Percentiles rank a stretch among this genome's conserved stretches.
Evolutionary conservation across 1,139 yeast genomes (phyloP).

Genomic region (Yamadazyma spencermartinsiae): DNA sequence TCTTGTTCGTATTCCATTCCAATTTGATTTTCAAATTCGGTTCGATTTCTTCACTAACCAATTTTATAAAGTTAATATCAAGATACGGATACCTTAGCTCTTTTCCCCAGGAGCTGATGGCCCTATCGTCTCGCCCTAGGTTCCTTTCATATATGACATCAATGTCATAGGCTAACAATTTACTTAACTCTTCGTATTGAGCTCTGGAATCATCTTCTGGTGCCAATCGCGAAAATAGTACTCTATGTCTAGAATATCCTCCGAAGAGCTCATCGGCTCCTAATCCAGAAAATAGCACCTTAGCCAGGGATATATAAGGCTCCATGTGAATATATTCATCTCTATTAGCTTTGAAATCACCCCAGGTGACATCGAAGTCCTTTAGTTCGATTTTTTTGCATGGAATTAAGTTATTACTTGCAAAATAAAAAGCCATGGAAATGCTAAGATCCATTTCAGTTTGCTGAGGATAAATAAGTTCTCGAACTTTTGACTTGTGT

Average conservation of each 20-base stretch:
- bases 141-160: slow-evolving; percentile 74
- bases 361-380: slow-evolving; percentile 19
- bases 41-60: slow-evolving; percentile 49
- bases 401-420: slow-evolving; percentile 53
- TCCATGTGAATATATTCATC: slow-evolving; percentile 8
- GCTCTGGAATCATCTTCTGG: slow-evolving; percentile 20
- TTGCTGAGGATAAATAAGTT: slow-evolving; percentile 75
- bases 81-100: slow-evolving; percentile 89
- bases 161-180: slow-evolving; percentile 70
- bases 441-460: slow-evolving; percentile 96
- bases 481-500: slow-evolving; percentile 53
- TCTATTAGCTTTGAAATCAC: slow-evolving; percentile 21
- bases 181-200: slow-evolving; percentile 24
- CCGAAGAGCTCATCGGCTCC: slow-evolving; percentile 97
- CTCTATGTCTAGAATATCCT: slow-evolving; percentile 81
- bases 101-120: slow-evolving; percentile 81
- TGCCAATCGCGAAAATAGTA: slow-evolving; percentile 38
- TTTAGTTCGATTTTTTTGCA: slow-evolving; percentile 15
- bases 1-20: slow-evolving; percentile 34
- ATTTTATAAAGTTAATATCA: slow-evolving; percentile 59
- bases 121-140: slow-evolving; percentile 89
- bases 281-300: slow-evolving; percentile 84
- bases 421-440: slow-evolving; percentile 93
- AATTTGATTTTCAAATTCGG: slow-evolving; percentile 49
- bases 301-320: slow-evolving; percentile 51